Percentiles rank a stretch among this genome's conserved stretches.
Conservation (phyloP, 768 basidiomycete genomes). For the Leucosporidium creatinivorum region DNA sequence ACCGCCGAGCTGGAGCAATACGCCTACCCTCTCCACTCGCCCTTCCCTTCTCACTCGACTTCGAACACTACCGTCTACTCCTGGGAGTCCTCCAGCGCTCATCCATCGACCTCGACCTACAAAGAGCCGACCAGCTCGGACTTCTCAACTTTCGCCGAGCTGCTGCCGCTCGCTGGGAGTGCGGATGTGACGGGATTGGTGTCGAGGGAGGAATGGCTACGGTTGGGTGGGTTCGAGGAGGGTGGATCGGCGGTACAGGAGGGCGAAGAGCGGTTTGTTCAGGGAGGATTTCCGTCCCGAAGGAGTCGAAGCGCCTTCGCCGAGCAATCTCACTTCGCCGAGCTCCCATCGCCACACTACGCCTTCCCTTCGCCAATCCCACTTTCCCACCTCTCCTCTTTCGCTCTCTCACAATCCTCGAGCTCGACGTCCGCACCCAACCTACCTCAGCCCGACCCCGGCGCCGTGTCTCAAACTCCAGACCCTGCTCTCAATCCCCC, state of each 20-base stretch:
- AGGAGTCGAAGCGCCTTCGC: too few relatives aligned
- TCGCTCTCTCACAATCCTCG: neutral
- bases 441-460: too few relatives aligned
- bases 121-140: neutral
- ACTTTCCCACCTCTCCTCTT: neutral
- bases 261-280: too few relatives aligned
- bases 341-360: too few relatives aligned
- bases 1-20: neutral
- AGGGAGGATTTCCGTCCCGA: too few relatives aligned
- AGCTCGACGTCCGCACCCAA: too few relatives aligned
- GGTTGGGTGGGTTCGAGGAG: conserved; percentile 14
- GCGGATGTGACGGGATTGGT: neutral
- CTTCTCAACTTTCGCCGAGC: neutral
- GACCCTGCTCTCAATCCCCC: neutral
- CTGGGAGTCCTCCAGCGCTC: conserved; percentile 16
- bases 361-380: neutral
- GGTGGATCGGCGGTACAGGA: neutral
- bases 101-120: too few relatives aligned
- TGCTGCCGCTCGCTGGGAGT: neutral
- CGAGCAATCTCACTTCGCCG: neutral
- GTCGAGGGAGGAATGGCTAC: conserved; percentile 27
- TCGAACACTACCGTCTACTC: neutral
- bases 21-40: neutral
- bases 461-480: too few relatives aligned
- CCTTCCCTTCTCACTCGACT: neutral